Evolutionary conservation across 139 green algal genomes (phyloP).

Genomic region (Asterochloris erici): DNA sequence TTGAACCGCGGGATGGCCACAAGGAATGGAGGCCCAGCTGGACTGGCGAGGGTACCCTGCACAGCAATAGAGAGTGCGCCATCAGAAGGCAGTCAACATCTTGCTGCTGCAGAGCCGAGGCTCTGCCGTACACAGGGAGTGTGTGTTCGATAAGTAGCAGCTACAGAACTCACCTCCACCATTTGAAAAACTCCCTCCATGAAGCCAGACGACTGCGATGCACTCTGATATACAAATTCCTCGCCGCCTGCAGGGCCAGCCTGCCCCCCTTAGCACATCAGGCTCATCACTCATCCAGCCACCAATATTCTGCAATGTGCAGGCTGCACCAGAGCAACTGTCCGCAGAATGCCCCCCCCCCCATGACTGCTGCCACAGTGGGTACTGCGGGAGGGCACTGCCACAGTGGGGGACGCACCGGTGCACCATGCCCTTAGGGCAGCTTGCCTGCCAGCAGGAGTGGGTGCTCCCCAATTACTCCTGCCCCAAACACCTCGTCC

Average conservation of each 20-base stretch:
- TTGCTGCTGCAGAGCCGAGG: background rate
- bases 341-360: no score
- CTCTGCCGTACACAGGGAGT: background rate
- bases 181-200: constrained; percentile 78
- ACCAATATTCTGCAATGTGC: no score
- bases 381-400: no score
- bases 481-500: constrained; percentile 52
- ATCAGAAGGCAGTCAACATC: no score
- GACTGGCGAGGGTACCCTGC: background rate
- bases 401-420: background rate
- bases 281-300: background rate
- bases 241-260: constrained; percentile 19
- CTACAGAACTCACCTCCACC: constrained; percentile 44
- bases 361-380: no score
- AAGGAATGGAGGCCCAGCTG: background rate
- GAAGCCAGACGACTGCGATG: constrained; percentile 20
- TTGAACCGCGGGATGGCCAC: constrained; percentile 7
- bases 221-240: constrained; percentile 74
- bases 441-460: constrained; percentile 34
- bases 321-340: no score
- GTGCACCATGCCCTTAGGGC: background rate
- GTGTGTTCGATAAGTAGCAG: background rate
- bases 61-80: no score
- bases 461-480: constrained; percentile 54
- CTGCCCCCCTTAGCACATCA: background rate